A percentile compares a stretch with the other conserved stretches of the same genome.
These are phyloP conservation scores for Hymenotorrendiella dingleyae DNA, from an alignment of 2,329 filamentous ascomycete genomes.

Conservation along the genomic window DNA sequence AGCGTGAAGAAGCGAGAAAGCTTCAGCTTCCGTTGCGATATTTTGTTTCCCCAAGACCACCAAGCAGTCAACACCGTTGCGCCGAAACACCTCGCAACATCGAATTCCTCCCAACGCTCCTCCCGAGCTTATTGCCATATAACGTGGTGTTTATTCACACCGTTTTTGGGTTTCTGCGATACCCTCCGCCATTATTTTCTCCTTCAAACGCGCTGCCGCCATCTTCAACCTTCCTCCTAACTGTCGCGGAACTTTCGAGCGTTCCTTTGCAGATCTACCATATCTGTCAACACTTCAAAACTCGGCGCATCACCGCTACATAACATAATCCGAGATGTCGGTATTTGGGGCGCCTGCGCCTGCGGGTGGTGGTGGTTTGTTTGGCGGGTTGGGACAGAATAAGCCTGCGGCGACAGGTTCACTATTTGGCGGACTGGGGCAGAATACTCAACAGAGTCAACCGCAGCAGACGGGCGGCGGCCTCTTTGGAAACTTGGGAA, in stretches of 20 bases:
- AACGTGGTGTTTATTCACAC: background rate
- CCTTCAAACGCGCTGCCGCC: background rate
- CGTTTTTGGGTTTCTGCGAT: background rate
- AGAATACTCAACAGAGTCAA: conserved; percentile 16
- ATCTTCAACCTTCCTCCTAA: background rate
- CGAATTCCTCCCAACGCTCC: background rate
- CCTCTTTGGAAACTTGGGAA: conserved; percentile 36
- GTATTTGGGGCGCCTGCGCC: conserved; percentile 14
- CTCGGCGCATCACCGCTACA: background rate
- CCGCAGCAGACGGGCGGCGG: conserved; percentile 22
- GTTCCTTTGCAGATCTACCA: background rate
- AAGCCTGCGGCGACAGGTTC: conserved; percentile 14
- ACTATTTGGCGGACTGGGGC: conserved; percentile 14
- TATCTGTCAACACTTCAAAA: background rate
- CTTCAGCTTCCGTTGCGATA: conserved; percentile 2
- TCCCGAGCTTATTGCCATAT: background rate
- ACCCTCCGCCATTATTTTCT: no score
- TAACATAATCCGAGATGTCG: conserved; percentile 5
- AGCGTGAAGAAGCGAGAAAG: background rate
- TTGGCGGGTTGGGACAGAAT: conserved; percentile 25
- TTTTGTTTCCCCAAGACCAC: conserved; percentile 1
- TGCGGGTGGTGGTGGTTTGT: conserved; percentile 10
- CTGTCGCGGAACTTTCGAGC: background rate
- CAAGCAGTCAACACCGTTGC: background rate
- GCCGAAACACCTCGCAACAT: background rate